phyloP scores from a whole-genome alignment of 495 filamentous ascomycete species.

The Cudoniella acicularis region DNA sequence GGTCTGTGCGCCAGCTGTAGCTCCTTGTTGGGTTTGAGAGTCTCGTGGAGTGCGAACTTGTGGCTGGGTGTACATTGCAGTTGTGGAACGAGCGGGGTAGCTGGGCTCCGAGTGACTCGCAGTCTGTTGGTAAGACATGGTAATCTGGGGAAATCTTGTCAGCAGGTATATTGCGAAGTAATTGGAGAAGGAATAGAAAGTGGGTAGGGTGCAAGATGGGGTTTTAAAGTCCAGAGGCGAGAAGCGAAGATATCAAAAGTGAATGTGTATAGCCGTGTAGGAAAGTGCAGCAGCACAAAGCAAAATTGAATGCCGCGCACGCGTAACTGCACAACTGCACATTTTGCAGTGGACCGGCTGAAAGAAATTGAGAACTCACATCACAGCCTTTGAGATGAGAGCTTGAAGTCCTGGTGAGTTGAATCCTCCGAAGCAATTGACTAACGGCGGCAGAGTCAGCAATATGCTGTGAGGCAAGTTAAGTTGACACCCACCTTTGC shows the following conservation, averaged over 20 bases:
- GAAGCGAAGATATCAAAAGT: conserved; percentile 9
- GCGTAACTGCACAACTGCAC: not conserved
- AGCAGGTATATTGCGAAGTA: conserved; percentile 39
- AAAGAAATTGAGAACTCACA: conserved; percentile 13
- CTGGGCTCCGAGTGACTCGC: conserved; percentile 8
- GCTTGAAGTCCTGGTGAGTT: not conserved
- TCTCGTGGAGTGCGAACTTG: conserved; percentile 21
- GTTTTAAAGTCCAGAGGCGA: not conserved
- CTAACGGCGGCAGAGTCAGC: conserved; percentile 13
- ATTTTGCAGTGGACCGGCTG: conserved; percentile 12
- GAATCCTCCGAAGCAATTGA: conserved; percentile 10
- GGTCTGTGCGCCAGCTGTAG: conserved; percentile 4
- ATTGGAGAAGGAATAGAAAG: conserved; percentile 22
- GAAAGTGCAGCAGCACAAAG: not conserved
- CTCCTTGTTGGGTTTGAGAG: conserved; percentile 14
- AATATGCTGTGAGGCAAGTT: not conserved
- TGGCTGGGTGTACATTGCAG: conserved; percentile 25
- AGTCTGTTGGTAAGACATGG: conserved; percentile 31
- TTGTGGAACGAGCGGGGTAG: conserved; percentile 16
- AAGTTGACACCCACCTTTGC: conserved; percentile 10
- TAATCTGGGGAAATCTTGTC: conserved; percentile 41
- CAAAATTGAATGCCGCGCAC: not conserved
- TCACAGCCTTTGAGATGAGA: conserved; percentile 11
- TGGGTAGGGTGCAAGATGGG: not conserved
- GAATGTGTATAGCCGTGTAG: not conserved